These are phyloP conservation scores for Pythium folliculosum DNA, from an alignment of 352 stramenopile species.

Conservation along the genomic window DNA sequence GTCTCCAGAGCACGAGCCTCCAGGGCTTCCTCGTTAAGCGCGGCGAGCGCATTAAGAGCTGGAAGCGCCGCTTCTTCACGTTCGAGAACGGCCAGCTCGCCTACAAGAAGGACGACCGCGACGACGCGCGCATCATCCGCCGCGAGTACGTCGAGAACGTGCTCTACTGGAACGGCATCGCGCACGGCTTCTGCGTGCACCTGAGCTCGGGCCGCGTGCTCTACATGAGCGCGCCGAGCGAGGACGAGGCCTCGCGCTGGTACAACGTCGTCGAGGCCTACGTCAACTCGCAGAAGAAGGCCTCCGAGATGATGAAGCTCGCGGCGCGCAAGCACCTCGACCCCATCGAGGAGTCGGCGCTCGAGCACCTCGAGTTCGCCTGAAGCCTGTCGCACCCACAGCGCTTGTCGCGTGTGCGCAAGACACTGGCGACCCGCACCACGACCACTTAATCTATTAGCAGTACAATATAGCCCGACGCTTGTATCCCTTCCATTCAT, in stretches of 20 bases:
- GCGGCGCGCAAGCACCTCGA: slow-evolving; percentile 45
- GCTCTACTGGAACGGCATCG: slow-evolving; percentile 59
- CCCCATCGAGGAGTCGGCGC: slow-evolving; percentile 52
- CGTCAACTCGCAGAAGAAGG: slow-evolving; percentile 41
- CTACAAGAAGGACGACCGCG: slow-evolving; percentile 58
- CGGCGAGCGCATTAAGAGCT: slow-evolving; percentile 64
- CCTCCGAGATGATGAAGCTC: slow-evolving; percentile 50
- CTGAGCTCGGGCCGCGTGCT: slow-evolving; percentile 52
- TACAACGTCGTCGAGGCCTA: slow-evolving; percentile 57
- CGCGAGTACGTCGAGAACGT: slow-evolving; percentile 64
- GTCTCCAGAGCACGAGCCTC: slow-evolving; percentile 17
- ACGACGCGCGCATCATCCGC: slow-evolving; percentile 41
- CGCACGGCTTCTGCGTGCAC: slow-evolving; percentile 59
- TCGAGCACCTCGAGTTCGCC: slow-evolving; percentile 18
- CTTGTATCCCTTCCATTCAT: no score
- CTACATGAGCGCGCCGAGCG: slow-evolving; percentile 50
- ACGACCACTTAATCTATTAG: slow-evolving; percentile 11
- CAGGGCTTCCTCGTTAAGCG: slow-evolving; percentile 63
- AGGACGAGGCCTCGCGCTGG: slow-evolving; percentile 54
- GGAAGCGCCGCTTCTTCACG: slow-evolving; percentile 69
- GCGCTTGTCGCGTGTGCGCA: no score
- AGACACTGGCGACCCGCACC: neutral
- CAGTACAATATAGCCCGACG: no score
- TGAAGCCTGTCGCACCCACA: neutral
- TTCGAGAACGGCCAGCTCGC: slow-evolving; percentile 63